Percentiles rank a stretch among this genome's conserved stretches.
These are phyloP conservation scores for Podospora tetraspora DNA, from an alignment of 495 filamentous ascomycete species.

Conservation along the genomic window DNA sequence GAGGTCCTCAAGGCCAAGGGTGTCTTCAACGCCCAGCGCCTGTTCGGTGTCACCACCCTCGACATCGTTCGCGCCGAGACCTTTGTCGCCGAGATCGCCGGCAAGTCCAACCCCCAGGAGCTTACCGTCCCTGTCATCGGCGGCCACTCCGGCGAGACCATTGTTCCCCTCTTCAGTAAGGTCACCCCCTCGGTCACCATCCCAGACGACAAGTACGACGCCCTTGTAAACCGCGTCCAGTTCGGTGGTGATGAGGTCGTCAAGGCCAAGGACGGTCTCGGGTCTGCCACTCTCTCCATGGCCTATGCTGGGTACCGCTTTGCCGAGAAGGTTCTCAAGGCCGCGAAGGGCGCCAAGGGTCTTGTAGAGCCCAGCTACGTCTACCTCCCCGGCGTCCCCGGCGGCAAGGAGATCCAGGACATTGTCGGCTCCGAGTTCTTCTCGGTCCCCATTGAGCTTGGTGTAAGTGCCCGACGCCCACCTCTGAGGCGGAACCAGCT, in stretches of 20 bases:
- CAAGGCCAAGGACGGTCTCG: constrained; percentile 91
- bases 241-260: constrained; percentile 99
- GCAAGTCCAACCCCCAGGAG: constrained; percentile 74
- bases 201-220: constrained; percentile 79
- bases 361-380: constrained; percentile 92
- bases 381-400: constrained; percentile 83
- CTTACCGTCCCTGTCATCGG: constrained; percentile 87
- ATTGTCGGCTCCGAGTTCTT: constrained; percentile 86
- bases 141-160: constrained; percentile 95
- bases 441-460: constrained; percentile 90
- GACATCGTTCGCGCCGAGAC: constrained; percentile 98
- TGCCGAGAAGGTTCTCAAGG: constrained; percentile 88
- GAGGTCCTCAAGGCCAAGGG: constrained; percentile 89
- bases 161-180: constrained; percentile 95
- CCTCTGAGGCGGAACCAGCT: constrained; percentile 20
- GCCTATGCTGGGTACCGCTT: constrained; percentile 94
- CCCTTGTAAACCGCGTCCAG: constrained; percentile 86
- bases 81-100: constrained; percentile 81
- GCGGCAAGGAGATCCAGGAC: constrained; percentile 78
- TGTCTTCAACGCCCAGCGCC: constrained; percentile 86
- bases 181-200: constrained; percentile 72
- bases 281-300: constrained; percentile 96
- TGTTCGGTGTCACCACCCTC: constrained; percentile 97
- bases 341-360: constrained; percentile 77
- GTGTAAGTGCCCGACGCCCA: constrained; percentile 54